Base-by-base conservation (phyloP, 2,329 filamentous ascomycete species). In the Paraphaeosphaeria sporulosa region DNA sequence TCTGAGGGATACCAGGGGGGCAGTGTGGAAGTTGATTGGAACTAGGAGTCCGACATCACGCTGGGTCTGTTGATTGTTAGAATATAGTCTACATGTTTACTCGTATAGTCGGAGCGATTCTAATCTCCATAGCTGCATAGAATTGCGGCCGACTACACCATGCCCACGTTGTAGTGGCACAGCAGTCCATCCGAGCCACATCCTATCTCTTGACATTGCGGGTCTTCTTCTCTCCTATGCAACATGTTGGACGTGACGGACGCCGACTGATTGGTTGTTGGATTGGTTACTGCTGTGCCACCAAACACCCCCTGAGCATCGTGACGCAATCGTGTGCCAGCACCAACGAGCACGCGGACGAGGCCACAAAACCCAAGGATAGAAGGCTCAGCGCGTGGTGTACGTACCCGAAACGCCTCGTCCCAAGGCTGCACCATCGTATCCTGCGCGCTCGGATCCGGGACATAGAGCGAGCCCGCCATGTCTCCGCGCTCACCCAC, bases 1-100 rank as follows among this genome's bases (percentile, higher is more conserved):
- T 1, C 80, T 82, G 40, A 90, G 68, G 10, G 84, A 85, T 1
- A 89, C 81, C 0, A 83, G 85, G 10, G 87, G 85, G 17, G 79
- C 75, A 3, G 85, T 87, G 42, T 88, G 83, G 71, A 82, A 89
- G 68, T 90, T 89, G 67, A 90, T 83, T 2, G 88, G 88, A 7
- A 90, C 79, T 57, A 82, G 79, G 12, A 85, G 76, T 23, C 83
- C 82, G 43, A 89, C 78, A 79, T 90, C 88, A 73, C 88, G 79
- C 73, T 89, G 85, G 47, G 86, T 86, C 87, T 88, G 66, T 40
- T 47, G 23, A 32, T 25, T 10, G 62, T 71, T 52, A 71, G 66
- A 38, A 30, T 2, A 19, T 53, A 17, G 2, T 50, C 25, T 52
- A 36, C 21, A 13, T 4, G 27, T 27, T 21, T 40, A 40, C 12